Evolutionary conservation across 805 yeast genomes (phyloP).

Genomic region (Kuraishia piskuri): DNA sequence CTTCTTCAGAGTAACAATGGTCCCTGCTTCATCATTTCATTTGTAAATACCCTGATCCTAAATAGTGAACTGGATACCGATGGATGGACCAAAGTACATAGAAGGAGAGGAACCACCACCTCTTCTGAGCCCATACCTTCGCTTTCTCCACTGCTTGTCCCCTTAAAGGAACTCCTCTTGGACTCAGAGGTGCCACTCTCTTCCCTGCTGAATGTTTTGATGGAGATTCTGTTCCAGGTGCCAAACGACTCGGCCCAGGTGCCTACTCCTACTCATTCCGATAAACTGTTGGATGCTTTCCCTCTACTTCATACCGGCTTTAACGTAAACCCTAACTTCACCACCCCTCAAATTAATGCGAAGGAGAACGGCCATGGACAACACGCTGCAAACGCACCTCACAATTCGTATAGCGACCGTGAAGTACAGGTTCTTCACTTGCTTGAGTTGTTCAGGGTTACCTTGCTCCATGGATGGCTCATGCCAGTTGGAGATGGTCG

Average conservation of each 20-base stretch:
- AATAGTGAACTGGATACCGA: slow-evolving; percentile 25
- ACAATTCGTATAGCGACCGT: background rate
- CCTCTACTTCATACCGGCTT: slow-evolving; percentile 67
- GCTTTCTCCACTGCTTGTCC: background rate
- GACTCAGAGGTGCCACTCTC: slow-evolving; percentile 20
- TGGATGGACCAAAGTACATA: slow-evolving; percentile 14
- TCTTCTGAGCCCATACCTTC: background rate
- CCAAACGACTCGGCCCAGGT: slow-evolving; percentile 13
- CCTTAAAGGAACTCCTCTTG: slow-evolving; percentile 15
- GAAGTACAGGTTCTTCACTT: slow-evolving; percentile 10
- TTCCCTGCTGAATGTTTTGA: slow-evolving; percentile 39
- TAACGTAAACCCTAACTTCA: slow-evolving; percentile 61
- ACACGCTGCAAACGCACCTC: too few relatives aligned
- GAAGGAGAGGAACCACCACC: background rate
- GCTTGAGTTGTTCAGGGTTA: slow-evolving; percentile 15
- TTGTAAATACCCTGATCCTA: slow-evolving; percentile 61
- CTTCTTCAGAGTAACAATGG: slow-evolving; percentile 77
- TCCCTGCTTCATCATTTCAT: slow-evolving; percentile 80
- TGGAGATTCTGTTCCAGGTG: slow-evolving; percentile 30
- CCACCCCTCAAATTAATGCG: slow-evolving; percentile 20
- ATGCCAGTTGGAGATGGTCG: slow-evolving; percentile 21
- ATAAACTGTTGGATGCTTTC: slow-evolving; percentile 40
- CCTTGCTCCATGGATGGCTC: slow-evolving; percentile 81
- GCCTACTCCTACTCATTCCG: slow-evolving; percentile 23
- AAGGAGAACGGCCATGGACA: background rate